Evolutionary conservation across 257 asterid species (phyloP).

Genomic region (Mentha longifolia): DNA sequence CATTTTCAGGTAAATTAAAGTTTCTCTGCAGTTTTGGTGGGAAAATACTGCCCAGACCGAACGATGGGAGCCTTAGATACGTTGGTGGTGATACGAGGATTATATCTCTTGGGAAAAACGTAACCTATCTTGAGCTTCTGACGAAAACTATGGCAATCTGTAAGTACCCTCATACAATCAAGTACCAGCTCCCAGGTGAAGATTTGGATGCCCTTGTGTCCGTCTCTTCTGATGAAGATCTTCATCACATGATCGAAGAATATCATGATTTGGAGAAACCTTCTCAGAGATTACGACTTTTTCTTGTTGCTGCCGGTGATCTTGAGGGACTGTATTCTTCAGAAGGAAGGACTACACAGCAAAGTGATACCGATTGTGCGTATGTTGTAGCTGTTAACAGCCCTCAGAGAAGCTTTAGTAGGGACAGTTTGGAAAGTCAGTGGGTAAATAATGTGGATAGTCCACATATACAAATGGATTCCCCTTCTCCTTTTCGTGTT

Average conservation of each 20-base stretch:
- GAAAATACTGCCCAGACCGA: constrained; percentile 77
- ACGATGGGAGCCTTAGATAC: constrained; percentile 83
- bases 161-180: constrained; percentile 66
- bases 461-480: constrained; percentile 50
- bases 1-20: constrained; percentile 60
- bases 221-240: constrained; percentile 87
- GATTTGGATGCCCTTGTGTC: constrained; percentile 91
- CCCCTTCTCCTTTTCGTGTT: constrained; percentile 45
- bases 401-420: constrained; percentile 63
- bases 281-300: constrained; percentile 73
- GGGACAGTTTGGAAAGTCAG: constrained; percentile 64
- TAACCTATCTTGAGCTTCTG: constrained; percentile 62
- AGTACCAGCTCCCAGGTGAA: constrained; percentile 94
- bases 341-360: constrained; percentile 51
- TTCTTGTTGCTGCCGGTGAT: constrained; percentile 66
- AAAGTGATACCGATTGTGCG: constrained; percentile 55
- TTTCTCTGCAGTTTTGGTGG: constrained; percentile 97
- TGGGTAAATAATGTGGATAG: constrained; percentile 42
- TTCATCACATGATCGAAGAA: constrained; percentile 89
- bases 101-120: constrained; percentile 63
- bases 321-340: constrained; percentile 55
- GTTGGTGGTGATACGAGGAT: constrained; percentile 91
- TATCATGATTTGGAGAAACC: constrained; percentile 67
- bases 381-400: constrained; percentile 75
- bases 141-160: constrained; percentile 63